Base-by-base conservation (phyloP, 2,329 filamentous ascomycete genomes). In the Pseudogymnoascus sp. region DNA sequence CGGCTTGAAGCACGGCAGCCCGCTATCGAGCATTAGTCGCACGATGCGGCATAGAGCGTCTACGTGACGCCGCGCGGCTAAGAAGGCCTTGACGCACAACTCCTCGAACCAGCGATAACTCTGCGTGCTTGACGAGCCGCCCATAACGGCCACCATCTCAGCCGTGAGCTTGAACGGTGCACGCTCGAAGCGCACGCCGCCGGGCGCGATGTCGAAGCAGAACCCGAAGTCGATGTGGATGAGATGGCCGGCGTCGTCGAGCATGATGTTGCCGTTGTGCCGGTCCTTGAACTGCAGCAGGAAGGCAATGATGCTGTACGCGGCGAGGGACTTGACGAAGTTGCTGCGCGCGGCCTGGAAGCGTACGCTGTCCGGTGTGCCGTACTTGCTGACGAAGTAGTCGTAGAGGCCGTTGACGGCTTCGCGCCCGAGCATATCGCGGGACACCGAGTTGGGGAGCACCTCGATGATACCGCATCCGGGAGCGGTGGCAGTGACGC, bases 91-190 rank as follows among this genome's bases (percentile, higher is more conserved):
- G 74, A 99, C 84, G 71, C 91, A 96, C 40, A 99, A 84, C 74
- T 97, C 93, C 77, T 99, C 95, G 71, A 99, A 99, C 85, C 91
- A 95, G 68, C 88, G 88, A 80, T 96, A 99, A 12, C 91, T 82
- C 75, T 97, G 93, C 61, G 93, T 90, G 43, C 89, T 87, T 2
- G 86, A 88, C 62, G 83, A 87, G 64, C 93, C 93, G 62, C 95
- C 93, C 93, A 99, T 97, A 70, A 99, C 95, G n/a, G 93, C 91
- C 65, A 99, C 84, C 96, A 99, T 99, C 75, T 99, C 95, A 6
- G 87, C 84, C 0, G 95, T 99, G 62, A 99, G 85, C 78, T 99
- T 99, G 83, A 99, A 99, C 0, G 95, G 95, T 0, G 95, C 95
- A 23, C 95, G 89, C 80, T 99, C 95, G 73, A 99, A 99, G 70